Percentiles rank a stretch among this genome's conserved stretches.
These are phyloP conservation scores for Fusarium chlamydosporum DNA, from an alignment of 2,329 filamentous ascomycete genomes.

Conservation along the genomic window DNA sequence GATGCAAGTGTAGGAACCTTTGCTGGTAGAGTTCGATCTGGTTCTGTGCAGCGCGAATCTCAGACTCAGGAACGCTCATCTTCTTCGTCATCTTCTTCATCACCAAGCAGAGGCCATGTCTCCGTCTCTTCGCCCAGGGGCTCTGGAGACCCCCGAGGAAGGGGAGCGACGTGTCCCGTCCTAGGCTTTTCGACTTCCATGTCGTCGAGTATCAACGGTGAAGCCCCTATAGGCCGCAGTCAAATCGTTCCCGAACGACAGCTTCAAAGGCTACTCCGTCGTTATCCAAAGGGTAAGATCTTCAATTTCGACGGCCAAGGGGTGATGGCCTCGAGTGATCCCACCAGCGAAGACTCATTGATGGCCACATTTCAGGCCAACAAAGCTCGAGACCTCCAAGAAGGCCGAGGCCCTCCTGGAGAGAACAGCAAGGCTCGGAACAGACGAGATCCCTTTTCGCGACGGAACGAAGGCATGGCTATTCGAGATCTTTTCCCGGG, in stretches of 20 bases:
- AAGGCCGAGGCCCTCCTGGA: not conserved
- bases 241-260: conserved; percentile 15
- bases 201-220: conserved; percentile 54
- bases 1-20: conserved; percentile 52
- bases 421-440: not conserved
- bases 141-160: conserved; percentile 46
- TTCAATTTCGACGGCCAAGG: conserved; percentile 62
- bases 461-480: conserved; percentile 38
- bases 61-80: conserved; percentile 1
- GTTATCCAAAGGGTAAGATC: conserved; percentile 63
- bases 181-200: conserved; percentile 58
- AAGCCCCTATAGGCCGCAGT: conserved; percentile 15
- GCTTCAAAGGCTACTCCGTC: conserved; percentile 41
- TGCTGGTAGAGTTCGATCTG: conserved; percentile 18
- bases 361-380: conserved; percentile 4
- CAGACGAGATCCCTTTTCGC: conserved; percentile 25
- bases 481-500: conserved; percentile 58
- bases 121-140: conserved; percentile 26
- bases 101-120: not conserved
- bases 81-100: conserved; percentile 32
- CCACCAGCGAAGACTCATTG: conserved; percentile 48
- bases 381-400: conserved; percentile 1
- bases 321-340: conserved; percentile 52
- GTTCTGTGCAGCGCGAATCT: conserved; percentile 5
- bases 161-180: conserved; percentile 48